Evolutionary conservation across 2,329 filamentous ascomycete species (phyloP), one percentile per base, ranked within the genome.

Genomic region (Monosporascus cannonballus): DNA sequence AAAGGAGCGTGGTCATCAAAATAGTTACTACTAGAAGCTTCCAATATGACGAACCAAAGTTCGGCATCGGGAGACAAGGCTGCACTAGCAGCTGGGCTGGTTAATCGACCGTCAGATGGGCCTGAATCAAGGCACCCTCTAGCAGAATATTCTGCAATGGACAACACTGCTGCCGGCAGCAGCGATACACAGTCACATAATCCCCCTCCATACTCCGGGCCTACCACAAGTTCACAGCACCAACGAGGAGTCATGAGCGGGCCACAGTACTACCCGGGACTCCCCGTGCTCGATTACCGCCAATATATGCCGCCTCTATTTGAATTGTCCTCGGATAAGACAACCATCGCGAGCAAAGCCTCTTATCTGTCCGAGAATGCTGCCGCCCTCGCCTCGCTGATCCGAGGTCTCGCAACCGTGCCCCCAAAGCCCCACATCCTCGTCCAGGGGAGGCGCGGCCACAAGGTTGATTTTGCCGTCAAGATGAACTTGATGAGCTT

Each of bases 361-460:
- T 71, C 72, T n/a, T 74, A 77, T 57, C 69, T 81, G 4, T 78
- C 76, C 5, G 67, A 69, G 53, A 75, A 75, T 51, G 70, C 71
- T 25, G 62, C 64, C 15, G 76, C 75, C 6, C 68, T 83, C 36
- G 67, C 72, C 4, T 64, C 73, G 4, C 67, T 82, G 22, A 61
- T 83, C 25, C 73, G 75, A 37, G 62, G 67, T 34, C 74, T 81
- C 51, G 73, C 77, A 15, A 73, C 74, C 1, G 69, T 83, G 0
- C 79, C 79, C 20, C 79, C 80, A 6, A 83, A 83, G 60, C 78
- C 76, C 0, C 71, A 76, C 55, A 71, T 83, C 22, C 71, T 75
- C 50, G 72, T 83, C 50, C 68, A 68, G 3, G 79, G 79, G 45
- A 73, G 66, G 34, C 72, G 73, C 30, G 68, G 70, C n/a, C 63